Evolutionary conservation across 202 grass and related monocot genomes (phyloP), one percentile per base, ranked within the genome.

Genomic region (Hordeum pubiflorum): DNA sequence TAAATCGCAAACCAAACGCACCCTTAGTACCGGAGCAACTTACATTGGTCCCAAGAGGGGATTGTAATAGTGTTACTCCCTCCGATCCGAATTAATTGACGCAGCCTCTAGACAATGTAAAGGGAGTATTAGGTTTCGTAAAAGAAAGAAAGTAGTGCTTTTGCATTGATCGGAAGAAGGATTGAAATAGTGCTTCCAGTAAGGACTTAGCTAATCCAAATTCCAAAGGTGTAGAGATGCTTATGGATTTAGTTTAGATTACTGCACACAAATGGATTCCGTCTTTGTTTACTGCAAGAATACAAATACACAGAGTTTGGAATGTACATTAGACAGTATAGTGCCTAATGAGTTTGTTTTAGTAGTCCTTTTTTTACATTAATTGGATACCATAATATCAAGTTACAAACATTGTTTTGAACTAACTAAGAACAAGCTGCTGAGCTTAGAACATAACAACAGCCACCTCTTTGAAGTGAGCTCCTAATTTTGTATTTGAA

Each of bases 231-330:
- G 11, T 46, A 57, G 6, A 59, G 6, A 52, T 61, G 10, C 36
- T 81, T 70, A 21, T 62, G 32, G 32, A 38, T 50, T 76, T 81
- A 6, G 27, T 79, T 63, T 76, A 15, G 27, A 27, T 60, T 39
- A 20, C 26, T 68, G 20, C 8, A 7, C 26, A 54, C 43, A 27
- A 27, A 24, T 50, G 15, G n/a, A 11, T 6, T 12, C 52, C 9
- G 48, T 39, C 46, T 72, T 83, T 48, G 58, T 50, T 58, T 84
- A 21, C 21, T 75, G 39, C n/a, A 20, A 55, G 22, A 60, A 80
- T 62, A 20, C 10, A 10, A 75, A 56, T 62, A 55, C 9, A 0
- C 40, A 61, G 39, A 36, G 60, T 56, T 80, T 80, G 32, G 8
- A 66, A 78, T 56, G 46, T 79, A 32, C 21, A 54, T 79, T 74